Conservation (phyloP, 2,329 filamentous ascomycete species). For the Cytospora mali region DNA sequence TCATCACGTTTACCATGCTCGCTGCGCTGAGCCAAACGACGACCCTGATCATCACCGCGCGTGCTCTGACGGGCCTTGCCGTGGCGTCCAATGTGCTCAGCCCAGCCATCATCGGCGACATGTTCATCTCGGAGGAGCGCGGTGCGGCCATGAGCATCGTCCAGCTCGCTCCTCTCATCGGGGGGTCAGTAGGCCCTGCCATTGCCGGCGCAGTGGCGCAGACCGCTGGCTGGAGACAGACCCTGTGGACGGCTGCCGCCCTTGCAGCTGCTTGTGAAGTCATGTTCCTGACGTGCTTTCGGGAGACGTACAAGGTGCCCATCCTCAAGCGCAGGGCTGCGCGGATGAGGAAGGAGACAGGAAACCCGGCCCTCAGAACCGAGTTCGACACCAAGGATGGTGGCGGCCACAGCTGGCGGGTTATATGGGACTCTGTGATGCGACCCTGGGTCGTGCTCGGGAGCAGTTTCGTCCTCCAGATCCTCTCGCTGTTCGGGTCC, state of each 20-base stretch:
- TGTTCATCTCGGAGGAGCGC: constrained; percentile 59
- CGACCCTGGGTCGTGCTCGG: constrained; percentile 51
- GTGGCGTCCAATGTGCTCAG: constrained; percentile 66
- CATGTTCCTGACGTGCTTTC: constrained; percentile 53
- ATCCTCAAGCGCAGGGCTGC: constrained; percentile 52
- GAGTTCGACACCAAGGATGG: constrained; percentile 37
- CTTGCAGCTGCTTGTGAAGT: constrained; percentile 54
- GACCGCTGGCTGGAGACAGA: constrained; percentile 55
- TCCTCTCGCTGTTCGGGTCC: constrained; percentile 49
- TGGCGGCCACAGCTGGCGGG: constrained; percentile 33
- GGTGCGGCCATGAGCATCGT: constrained; percentile 61
- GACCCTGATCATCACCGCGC: constrained; percentile 52
- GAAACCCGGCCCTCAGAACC: constrained; percentile 36
- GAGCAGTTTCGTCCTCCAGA: constrained; percentile 56
- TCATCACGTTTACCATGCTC: constrained; percentile 51
- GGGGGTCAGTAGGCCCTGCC: constrained; percentile 59
- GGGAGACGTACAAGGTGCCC: constrained; percentile 63
- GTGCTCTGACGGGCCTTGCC: constrained; percentile 62
- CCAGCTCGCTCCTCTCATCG: constrained; percentile 59
- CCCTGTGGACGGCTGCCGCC: constrained; percentile 53
- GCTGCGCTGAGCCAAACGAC: constrained; percentile 50
- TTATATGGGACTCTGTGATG: constrained; percentile 44
- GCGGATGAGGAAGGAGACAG: constrained; percentile 37
- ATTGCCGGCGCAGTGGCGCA: constrained; percentile 59
- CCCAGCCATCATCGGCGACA: constrained; percentile 65